Conservation (phyloP, 2,329 filamentous ascomycete genomes). For the Fusarium oligoseptatum region DNA sequence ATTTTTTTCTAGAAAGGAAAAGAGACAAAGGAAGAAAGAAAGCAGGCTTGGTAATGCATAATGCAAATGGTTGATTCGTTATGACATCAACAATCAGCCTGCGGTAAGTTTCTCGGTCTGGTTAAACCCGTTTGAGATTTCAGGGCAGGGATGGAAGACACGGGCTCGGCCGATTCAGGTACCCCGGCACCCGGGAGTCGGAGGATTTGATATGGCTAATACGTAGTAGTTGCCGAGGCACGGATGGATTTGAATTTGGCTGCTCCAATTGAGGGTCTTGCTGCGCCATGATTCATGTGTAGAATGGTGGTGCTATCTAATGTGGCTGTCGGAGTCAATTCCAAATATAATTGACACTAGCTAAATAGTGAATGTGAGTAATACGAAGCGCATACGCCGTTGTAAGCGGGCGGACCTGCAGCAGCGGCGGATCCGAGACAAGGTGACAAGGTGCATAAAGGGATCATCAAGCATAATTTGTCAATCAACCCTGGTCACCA, state of each 20-base stretch:
- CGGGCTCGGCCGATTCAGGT: constrained; percentile 18
- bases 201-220: neutral
- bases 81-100: constrained; percentile 40
- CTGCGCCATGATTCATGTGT: neutral
- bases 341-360: neutral
- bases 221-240: constrained; percentile 4
- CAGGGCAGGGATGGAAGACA: neutral
- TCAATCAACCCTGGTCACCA: neutral
- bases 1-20: neutral
- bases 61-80: constrained; percentile 1
- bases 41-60: constrained; percentile 9
- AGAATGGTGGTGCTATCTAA: neutral
- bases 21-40: neutral
- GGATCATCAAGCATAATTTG: constrained; percentile 1
- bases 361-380: neutral
- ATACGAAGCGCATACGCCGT: neutral
- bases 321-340: neutral
- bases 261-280: neutral
- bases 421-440: neutral
- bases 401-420: neutral
- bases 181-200: neutral
- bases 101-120: neutral
- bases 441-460: neutral
- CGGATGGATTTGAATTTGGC: neutral
- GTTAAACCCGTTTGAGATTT: neutral